Evolutionary conservation across 139 green algal species (phyloP).

Genomic region (Nannochloris sp.): DNA sequence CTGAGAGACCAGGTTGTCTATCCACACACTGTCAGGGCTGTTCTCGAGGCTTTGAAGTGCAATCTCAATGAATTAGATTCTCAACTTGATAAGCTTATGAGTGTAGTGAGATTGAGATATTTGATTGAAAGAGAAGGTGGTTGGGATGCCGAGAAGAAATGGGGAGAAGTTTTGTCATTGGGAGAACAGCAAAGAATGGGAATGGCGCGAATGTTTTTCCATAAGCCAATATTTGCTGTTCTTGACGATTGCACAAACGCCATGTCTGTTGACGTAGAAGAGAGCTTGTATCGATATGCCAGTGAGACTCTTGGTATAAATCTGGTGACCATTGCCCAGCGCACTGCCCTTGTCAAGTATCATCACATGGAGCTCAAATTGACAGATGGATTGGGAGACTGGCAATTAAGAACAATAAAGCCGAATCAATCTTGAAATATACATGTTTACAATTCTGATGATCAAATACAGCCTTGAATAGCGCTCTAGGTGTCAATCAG

Average conservation of each 20-base stretch:
- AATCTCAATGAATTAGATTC: conserved; percentile 27
- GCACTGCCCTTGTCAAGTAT: conserved; percentile 42
- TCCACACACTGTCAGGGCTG: conserved; percentile 33
- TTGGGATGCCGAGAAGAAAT: conserved; percentile 41
- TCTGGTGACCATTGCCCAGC: conserved; percentile 26
- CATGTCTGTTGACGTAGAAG: conserved; percentile 61
- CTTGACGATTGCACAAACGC: conserved; percentile 75
- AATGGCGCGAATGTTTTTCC: conserved; percentile 72
- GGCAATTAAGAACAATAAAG: conserved; percentile 50
- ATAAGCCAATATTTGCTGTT: conserved; percentile 48
- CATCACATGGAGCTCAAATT: conserved; percentile 59
- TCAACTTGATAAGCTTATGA: conserved; percentile 39
- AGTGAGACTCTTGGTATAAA: conserved; percentile 14
- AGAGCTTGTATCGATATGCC: conserved; percentile 46
- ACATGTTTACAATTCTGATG: too few species aligned
- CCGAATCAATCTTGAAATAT: not conserved
- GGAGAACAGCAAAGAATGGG: conserved; percentile 73
- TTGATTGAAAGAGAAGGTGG: conserved; percentile 58
- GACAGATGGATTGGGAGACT: conserved; percentile 42
- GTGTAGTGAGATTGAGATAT: conserved; percentile 46
- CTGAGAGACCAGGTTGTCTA: conserved; percentile 55
- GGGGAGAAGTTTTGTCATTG: conserved; percentile 58
- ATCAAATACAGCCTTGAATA: too few species aligned
- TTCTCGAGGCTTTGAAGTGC: not conserved
- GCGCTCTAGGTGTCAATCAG: too few species aligned